Base-by-base conservation (phyloP, 495 filamentous ascomycete genomes). In the Staphylotrichum longicolle region DNA sequence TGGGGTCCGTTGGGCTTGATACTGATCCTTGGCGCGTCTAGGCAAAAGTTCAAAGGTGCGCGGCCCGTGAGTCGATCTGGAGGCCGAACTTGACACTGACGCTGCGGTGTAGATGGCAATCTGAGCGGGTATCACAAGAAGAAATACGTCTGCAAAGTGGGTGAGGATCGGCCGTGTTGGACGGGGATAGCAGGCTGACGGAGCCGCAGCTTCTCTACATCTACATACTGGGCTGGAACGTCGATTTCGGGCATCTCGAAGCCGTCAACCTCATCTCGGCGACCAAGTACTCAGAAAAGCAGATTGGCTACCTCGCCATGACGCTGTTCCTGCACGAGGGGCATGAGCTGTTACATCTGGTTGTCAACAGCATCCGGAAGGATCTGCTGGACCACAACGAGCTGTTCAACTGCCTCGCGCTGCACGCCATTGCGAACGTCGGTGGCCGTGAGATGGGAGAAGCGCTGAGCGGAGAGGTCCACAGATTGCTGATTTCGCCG, bases 121-220 rank as follows among this genome's bases (percentile, higher is more conserved):
- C 78, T 98, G 34, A 96, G 88, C 75, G 95, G 95, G 54, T 99
- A 99, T 69, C 90, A 96, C 76, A 96, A 95, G 83, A 99, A 99
- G 83, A 99, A 99, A 89, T 99, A 99, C 71, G 95, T 99, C 49
- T 99, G 95, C 89, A 98, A 98, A 82, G 86, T 88, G 78, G 50
- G 69, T 57, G 8, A 51, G 46, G 3, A 53, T 33, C 15, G 27
- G 30, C 14, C 8, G 8, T 12, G 40, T 12, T 7, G 11, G 41
- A 10, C 41, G 7, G 14, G 7, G 55, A 49, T 7, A 27, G 3
- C 33, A 15, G 11, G 49, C 59, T 66, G 59, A 68, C 54, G 12
- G 14, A n/a, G 46, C 33, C 7, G 58, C 64, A 89, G 86, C 83
- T 99, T 64, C 84, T 99, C 49, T 99, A 99, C 71, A 97, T 99